Conservation (phyloP, 345 rosid genomes). For the Limnanthes douglasii region DNA sequence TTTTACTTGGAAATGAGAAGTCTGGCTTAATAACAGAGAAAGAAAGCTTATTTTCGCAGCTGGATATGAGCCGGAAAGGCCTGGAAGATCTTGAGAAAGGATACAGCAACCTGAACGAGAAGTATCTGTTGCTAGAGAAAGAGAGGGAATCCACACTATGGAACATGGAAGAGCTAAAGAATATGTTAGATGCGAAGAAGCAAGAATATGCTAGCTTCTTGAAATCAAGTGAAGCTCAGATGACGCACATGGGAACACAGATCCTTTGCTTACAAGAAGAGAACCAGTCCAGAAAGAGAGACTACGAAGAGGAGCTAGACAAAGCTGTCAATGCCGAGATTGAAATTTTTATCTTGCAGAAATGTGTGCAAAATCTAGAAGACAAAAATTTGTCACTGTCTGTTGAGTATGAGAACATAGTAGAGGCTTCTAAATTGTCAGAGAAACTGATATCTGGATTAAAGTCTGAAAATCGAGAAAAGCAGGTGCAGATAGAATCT, state of each 20-base stretch:
- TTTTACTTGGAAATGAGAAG: slow-evolving; percentile 49
- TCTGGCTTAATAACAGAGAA: slow-evolving; percentile 26
- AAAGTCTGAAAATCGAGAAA: slow-evolving; percentile 35
- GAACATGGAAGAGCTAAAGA: slow-evolving; percentile 37
- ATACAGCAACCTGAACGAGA: slow-evolving; percentile 30
- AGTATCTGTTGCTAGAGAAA: slow-evolving; percentile 26
- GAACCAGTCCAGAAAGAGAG: slow-evolving; percentile 35
- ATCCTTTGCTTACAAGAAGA: slow-evolving; percentile 44
- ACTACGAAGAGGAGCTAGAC: slow-evolving; percentile 51
- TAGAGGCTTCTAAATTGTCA: slow-evolving; percentile 39
- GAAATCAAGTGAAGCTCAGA: slow-evolving; percentile 19
- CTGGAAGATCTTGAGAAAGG: slow-evolving; percentile 42
- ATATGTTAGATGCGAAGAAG: slow-evolving; percentile 34
- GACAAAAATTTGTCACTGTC: slow-evolving; percentile 41
- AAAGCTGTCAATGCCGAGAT: slow-evolving; percentile 38
- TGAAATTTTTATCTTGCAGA: slow-evolving; percentile 56
- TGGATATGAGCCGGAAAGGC: slow-evolving; percentile 31
- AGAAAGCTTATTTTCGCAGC: slow-evolving; percentile 38
- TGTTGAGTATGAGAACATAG: slow-evolving; percentile 34
- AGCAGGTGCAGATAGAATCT: slow-evolving; percentile 35
- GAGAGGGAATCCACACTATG: slow-evolving; percentile 38
- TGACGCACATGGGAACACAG: slow-evolving; percentile 41
- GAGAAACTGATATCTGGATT: slow-evolving; percentile 41
- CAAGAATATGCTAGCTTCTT: slow-evolving; percentile 35
- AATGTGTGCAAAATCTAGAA: slow-evolving; percentile 45